phyloP scores from a whole-genome alignment of 2,329 filamentous ascomycete species.

The Rhynchosporium secalis region DNA sequence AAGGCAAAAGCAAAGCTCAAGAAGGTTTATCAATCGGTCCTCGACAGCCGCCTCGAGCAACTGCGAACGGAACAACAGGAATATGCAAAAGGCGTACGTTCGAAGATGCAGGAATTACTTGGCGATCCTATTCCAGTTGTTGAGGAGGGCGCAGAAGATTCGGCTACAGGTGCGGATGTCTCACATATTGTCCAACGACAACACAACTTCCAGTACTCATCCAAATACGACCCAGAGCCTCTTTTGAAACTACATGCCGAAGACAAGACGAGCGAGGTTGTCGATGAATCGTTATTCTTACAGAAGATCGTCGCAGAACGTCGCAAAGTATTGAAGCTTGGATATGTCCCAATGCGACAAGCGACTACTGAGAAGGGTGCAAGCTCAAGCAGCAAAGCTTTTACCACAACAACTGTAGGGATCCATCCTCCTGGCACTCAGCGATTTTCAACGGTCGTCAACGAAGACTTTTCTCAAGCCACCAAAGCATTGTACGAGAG shows the following conservation, averaged over 20 bases:
- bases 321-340: conserved; percentile 61
- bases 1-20: conserved; percentile 87
- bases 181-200: conserved; percentile 30
- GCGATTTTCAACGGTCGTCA: conserved; percentile 67
- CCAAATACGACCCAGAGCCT: conserved; percentile 62
- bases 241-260: conserved; percentile 62
- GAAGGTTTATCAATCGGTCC: conserved; percentile 74
- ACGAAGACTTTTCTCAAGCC: conserved; percentile 81
- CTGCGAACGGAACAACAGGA: conserved; percentile 67
- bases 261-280: conserved; percentile 59
- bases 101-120: conserved; percentile 53
- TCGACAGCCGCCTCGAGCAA: conserved; percentile 65
- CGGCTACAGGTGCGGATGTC: conserved; percentile 21
- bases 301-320: conserved; percentile 58
- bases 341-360: conserved; percentile 64
- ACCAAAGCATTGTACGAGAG: conserved; percentile 89
- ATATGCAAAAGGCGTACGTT: conserved; percentile 58
- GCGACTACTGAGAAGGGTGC: conserved; percentile 39
- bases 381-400: conserved; percentile 40
- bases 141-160: conserved; percentile 32
- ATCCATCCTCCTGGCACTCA: conserved; percentile 57
- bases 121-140: conserved; percentile 39
- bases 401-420: conserved; percentile 42
- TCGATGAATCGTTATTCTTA: conserved; percentile 60
- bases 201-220: conserved; percentile 43